Base-by-base conservation (phyloP, 108 stramenopile genomes). In the Discostella stelligeroides region DNA sequence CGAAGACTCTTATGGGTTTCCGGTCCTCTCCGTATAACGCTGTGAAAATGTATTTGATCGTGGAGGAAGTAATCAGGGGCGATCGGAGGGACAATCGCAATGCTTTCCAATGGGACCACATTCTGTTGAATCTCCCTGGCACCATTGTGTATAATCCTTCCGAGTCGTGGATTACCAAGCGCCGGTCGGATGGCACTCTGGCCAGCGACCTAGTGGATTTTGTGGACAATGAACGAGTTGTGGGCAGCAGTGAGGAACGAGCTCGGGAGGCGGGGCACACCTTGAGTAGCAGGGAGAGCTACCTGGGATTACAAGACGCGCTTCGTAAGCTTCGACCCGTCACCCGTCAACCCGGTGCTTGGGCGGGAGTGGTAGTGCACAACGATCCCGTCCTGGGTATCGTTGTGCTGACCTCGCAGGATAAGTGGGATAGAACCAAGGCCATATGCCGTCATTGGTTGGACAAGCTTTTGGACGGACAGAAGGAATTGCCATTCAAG, bases 51-150 rank as follows among this genome's bases (percentile, higher is more conserved):
- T 47, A 40, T 0, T 24, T 66, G 29, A 23, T 73, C 0, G 73
- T 66, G 24, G 70, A 80, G 43, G 76, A 79, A 18, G 27, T 74
- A 0, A 34, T 70, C n/a, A 18, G 41, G 12, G 84, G 76, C 0
- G 55, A 82, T 23, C 72, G 58, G 12, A 21, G 42, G 24, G 73
- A 79, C 55, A 17, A 21, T 0, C 11, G 27, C 1, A 84, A 84
- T 58, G 61, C 72, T 4, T 84, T 84, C 38, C 66, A 66, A 0
- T 86, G 83, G 81, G 49, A 57, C 28, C 17, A n/a, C 0, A 53
- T 80, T 17, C 5, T 6, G 6, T n/a, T 80, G 13, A 87, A 87
- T 53, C 50, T 87, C 7, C 86, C 86, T 11, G 82, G 84, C 1
- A 23, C 54, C 3, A 9, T 0, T 17, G 54, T 15, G 4, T 87